Evolutionary conservation across 2,329 filamentous ascomycete species (phyloP).

Genomic region (Magnaporthales sp.): DNA sequence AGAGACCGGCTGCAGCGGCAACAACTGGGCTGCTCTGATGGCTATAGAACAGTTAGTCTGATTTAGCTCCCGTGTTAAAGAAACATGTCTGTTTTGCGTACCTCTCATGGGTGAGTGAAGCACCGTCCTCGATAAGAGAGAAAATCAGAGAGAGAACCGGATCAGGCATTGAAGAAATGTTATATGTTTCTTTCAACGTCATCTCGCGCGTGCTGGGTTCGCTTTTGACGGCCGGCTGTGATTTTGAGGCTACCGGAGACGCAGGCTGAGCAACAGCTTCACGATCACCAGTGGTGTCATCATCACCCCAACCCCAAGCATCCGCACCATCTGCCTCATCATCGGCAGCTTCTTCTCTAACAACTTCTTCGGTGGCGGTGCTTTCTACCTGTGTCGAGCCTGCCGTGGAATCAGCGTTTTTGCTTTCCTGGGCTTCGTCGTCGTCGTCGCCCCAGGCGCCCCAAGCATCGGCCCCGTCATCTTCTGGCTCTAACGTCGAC

Average conservation of each 20-base stretch:
- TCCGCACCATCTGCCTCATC: constrained; percentile 48
- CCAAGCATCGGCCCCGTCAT: constrained; percentile 28
- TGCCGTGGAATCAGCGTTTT: constrained; percentile 13
- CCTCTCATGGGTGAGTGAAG: constrained; percentile 46
- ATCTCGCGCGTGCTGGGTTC: constrained; percentile 48
- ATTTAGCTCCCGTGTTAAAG: constrained; percentile 7
- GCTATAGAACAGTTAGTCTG: constrained; percentile 10
- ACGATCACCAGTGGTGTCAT: constrained; percentile 37
- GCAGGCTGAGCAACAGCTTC: constrained; percentile 15
- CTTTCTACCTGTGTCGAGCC: constrained; percentile 12
- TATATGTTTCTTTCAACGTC: constrained; percentile 76
- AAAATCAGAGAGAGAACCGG: constrained; percentile 62
- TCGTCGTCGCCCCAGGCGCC: constrained; percentile 22
- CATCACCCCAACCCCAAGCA: constrained; percentile 80
- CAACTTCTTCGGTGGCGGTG: constrained; percentile 5
- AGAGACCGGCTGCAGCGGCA: constrained; percentile 59
- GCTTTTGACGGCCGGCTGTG: constrained; percentile 6
- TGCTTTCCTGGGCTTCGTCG: constrained; percentile 18
- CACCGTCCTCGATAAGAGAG: constrained; percentile 50
- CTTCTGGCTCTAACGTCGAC: constrained; percentile 17
- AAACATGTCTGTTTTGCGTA: constrained; percentile 13
- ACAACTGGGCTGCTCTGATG: constrained; percentile 49
- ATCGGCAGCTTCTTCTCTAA: constrained; percentile 28
- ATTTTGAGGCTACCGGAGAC: constrained; percentile 9
- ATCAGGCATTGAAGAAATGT: constrained; percentile 79